phyloP scores from a whole-genome alignment of 1,284 basidiomycete genomes.

The Irpex lacteus region DNA sequence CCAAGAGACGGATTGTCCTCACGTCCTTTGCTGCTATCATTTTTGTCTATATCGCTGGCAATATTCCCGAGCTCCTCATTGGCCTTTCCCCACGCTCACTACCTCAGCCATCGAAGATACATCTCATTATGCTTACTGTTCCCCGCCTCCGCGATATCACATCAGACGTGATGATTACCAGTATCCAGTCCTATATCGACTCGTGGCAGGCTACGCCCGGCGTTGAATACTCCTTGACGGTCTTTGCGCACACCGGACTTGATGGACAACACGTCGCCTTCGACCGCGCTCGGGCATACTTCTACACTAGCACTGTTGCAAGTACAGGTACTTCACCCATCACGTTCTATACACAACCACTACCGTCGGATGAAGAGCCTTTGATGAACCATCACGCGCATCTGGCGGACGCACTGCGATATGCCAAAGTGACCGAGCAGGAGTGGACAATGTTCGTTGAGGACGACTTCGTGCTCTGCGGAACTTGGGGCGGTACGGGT shows the following conservation, averaged over 20 bases:
- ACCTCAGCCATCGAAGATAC: slow-evolving; percentile 1
- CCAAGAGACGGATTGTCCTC: background rate
- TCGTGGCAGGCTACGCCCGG: background rate
- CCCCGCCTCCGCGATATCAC: slow-evolving; percentile 6
- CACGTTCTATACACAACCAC: background rate
- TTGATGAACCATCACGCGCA: slow-evolving; percentile 4
- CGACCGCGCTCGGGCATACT: slow-evolving; percentile 6
- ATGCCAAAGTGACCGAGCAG: slow-evolving; percentile 3
- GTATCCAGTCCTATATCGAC: slow-evolving; percentile 10
- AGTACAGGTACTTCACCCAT: background rate
- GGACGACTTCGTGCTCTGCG: slow-evolving; percentile 13
- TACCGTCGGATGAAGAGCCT: background rate
- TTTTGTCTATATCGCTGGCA: background rate
- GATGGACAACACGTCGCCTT: slow-evolving; percentile 10
- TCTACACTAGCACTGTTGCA: background rate
- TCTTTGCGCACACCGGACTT: slow-evolving; percentile 4
- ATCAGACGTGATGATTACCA: slow-evolving; percentile 12
- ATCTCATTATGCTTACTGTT: slow-evolving; percentile 14
- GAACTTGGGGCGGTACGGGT: slow-evolving; percentile 3
- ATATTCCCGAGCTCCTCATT: background rate
- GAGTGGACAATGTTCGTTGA: slow-evolving; percentile 15
- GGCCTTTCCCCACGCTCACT: background rate
- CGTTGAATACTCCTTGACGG: background rate
- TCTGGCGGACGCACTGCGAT: slow-evolving; percentile 8
- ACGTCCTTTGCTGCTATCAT: background rate